Evolutionary conservation across 768 basidiomycete species (phyloP), one percentile per base, ranked within the genome.

Genomic region (Amanita pseudoporphyria): DNA sequence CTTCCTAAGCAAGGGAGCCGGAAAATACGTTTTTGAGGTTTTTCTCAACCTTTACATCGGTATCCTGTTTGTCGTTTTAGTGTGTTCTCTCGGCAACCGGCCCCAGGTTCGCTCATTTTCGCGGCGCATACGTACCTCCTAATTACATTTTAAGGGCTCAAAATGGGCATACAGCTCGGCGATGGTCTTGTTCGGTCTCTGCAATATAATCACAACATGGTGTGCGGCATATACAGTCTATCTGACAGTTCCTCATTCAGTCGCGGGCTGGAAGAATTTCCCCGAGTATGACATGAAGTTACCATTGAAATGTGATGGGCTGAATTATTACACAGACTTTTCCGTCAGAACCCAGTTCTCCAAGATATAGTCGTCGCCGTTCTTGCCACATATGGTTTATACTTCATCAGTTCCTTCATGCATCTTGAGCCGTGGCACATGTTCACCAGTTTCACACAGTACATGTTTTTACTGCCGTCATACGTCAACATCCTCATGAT

Each of bases 351-450:
- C 57, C 64, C 70, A 53, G 79, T 88, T 1, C 78, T 94, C 61
- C 80, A 85, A 53, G 84, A 93, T 57, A 93, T 96, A 60, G 79
- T 87, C 37, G 81, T 88, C 52, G 89, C 86, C 45, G 70, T 94
- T 51, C 67, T 80, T 54, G 76, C 82, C 58, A 82, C 91, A 51
- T 84, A 87, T 68, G 76, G 85, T 63, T 74, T 92, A 54, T 98
- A 91, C 73, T 75, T 96, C 60, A 66, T 95, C 59, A 77, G 84
- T 52, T 90, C 87, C 6, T 67, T 95, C 64, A 81, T 98, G 68
- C 89, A 94, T 58, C 66, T 91, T 32, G 94, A 98, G 62, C 94
- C 93, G 0, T 95, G 92, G 91, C 94, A 97, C 74, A 87, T 97
- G 80, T 77, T 97, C 66, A 95, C 94, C 10, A 89, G 83, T 49